These are phyloP conservation scores for Dendrobium chrysotoxum DNA, from an alignment of 106 monocot genomes.

Conservation along the genomic window DNA sequence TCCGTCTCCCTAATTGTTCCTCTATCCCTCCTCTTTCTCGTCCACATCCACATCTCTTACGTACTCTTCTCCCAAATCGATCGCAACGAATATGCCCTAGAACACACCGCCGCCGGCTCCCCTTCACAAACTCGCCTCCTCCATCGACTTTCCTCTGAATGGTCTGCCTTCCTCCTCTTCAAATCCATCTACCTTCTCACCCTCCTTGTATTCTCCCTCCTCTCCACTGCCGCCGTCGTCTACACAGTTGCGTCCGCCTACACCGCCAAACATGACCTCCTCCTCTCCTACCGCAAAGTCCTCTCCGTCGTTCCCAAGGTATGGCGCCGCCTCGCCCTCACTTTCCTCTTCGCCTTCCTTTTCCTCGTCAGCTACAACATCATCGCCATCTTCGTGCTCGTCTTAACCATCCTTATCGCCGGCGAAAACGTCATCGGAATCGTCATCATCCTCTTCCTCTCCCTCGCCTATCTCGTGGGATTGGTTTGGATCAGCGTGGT, in stretches of 20 bases:
- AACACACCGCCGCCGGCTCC: constrained; percentile 6
- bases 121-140: constrained; percentile 15
- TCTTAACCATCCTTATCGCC: constrained; percentile 16
- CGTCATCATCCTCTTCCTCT: constrained; percentile 9
- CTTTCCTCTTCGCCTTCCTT: constrained; percentile 50
- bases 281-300: constrained; percentile 36
- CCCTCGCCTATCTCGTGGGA: constrained; percentile 27
- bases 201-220: constrained; percentile 22
- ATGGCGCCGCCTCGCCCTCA: constrained; percentile 52
- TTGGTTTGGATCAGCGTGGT: constrained; percentile 47
- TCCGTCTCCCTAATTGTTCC: constrained; percentile 23
- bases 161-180: constrained; percentile 24
- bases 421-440: constrained; percentile 7
- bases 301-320: constrained; percentile 58
- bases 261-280: constrained; percentile 40
- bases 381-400: constrained; percentile 5
- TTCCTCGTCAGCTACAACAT: constrained; percentile 39
- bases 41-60: constrained; percentile 25
- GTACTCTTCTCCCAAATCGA: constrained; percentile 27
- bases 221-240: constrained; percentile 41
- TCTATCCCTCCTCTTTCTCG: constrained; percentile 30
- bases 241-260: constrained; percentile 82
- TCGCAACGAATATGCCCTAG: constrained; percentile 20
- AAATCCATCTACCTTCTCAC: constrained; percentile 12
- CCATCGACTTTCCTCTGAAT: constrained; percentile 18